These are phyloP conservation scores for Lophium mytilinum DNA, from an alignment of 495 filamentous ascomycete genomes.

Conservation along the genomic window DNA sequence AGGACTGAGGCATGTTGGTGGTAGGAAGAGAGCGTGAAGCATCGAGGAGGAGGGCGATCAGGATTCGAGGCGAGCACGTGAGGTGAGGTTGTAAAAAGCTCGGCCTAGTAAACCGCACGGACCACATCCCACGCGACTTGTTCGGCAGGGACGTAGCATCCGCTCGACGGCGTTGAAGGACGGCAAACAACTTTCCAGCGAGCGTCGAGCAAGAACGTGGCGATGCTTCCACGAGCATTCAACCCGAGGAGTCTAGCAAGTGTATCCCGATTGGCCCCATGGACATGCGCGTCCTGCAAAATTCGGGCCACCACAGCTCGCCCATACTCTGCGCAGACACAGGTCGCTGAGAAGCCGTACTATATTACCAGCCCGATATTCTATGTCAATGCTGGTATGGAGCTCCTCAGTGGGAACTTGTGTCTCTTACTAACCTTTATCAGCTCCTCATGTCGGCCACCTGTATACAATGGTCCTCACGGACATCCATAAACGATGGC, in stretches of 20 bases:
- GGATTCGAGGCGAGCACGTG: not conserved
- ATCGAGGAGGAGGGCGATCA: not conserved
- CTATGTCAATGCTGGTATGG: slow-evolving; percentile 91
- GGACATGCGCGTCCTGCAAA: slow-evolving; percentile 12
- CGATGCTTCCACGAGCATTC: slow-evolving; percentile 12
- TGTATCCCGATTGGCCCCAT: not conserved
- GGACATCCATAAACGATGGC: slow-evolving; percentile 90
- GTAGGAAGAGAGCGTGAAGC: not conserved
- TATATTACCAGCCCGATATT: slow-evolving; percentile 97
- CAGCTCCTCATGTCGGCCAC: slow-evolving; percentile 91
- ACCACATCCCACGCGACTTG: too few relatives aligned
- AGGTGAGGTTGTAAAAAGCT: too few relatives aligned
- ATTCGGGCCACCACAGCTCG: not conserved
- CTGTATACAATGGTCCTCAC: slow-evolving; percentile 86
- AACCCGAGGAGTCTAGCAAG: not conserved
- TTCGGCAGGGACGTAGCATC: too few relatives aligned
- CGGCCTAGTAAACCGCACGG: too few relatives aligned
- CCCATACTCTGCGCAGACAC: not conserved
- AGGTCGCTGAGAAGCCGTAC: slow-evolving; percentile 59
- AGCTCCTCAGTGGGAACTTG: not conserved
- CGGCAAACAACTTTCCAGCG: not conserved
- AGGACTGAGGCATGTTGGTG: not conserved
- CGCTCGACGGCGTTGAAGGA: not conserved
- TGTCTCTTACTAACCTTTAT: not conserved
- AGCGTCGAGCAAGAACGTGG: not conserved